phyloP scores from a whole-genome alignment of 352 stramenopile species.

The Phytophthora fragariaefolia region DNA sequence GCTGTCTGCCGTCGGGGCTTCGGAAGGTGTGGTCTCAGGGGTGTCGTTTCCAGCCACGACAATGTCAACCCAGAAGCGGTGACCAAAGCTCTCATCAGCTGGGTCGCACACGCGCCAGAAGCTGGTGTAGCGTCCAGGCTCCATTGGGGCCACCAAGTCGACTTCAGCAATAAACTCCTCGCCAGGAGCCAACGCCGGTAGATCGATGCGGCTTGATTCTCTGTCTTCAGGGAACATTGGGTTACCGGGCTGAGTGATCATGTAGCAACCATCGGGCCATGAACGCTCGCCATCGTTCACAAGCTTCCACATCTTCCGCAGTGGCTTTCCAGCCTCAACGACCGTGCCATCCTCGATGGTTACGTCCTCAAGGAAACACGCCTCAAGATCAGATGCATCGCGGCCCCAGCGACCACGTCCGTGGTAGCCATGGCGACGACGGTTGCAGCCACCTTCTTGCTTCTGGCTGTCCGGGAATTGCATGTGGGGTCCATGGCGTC shows the following conservation, averaged over 20 bases:
- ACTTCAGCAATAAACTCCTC: conserved; percentile 44
- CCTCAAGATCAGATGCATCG: conserved; percentile 37
- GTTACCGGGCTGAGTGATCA: conserved; percentile 48
- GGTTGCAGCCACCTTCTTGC: not conserved
- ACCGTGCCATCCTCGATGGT: conserved; percentile 79
- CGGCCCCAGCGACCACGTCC: conserved; percentile 20
- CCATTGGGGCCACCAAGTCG: conserved; percentile 40
- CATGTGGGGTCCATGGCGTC: conserved; percentile 11
- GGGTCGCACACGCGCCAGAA: conserved; percentile 85
- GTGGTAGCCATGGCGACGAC: conserved; percentile 15
- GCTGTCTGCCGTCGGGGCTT: conserved; percentile 13
- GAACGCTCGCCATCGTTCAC: conserved; percentile 61
- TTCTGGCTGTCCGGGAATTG: conserved; percentile 13
- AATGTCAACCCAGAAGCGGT: conserved; percentile 89
- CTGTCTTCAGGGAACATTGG: conserved; percentile 41
- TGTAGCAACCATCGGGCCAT: conserved; percentile 63
- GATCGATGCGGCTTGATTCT: conserved; percentile 34
- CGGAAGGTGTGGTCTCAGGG: conserved; percentile 13
- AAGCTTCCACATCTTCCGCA: conserved; percentile 84
- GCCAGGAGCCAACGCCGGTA: conserved; percentile 40
- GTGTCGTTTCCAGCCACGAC: conserved; percentile 38
- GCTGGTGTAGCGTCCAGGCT: conserved; percentile 73
- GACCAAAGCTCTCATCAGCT: conserved; percentile 71
- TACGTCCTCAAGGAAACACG: conserved; percentile 79
- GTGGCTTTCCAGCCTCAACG: conserved; percentile 46